phyloP scores from a whole-genome alignment of 306 rosid genomes.

The Quercus robur region DNA sequence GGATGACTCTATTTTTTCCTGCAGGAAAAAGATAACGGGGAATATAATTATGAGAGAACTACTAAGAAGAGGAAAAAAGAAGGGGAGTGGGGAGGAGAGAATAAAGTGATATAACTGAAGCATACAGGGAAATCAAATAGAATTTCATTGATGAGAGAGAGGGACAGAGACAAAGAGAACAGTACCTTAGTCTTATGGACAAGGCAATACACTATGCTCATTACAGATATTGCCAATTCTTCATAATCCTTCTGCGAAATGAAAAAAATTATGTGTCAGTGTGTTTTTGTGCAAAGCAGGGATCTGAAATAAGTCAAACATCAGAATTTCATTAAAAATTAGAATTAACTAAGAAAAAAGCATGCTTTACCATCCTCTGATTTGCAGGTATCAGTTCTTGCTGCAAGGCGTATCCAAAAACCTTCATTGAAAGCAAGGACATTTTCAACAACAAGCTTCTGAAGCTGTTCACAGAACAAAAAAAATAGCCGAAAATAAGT shows the following conservation, averaged over 20 bases:
- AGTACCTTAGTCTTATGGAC: conserved; percentile 82
- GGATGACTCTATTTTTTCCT: conserved; percentile 90
- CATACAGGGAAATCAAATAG: conserved; percentile 11
- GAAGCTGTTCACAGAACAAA: conserved; percentile 57
- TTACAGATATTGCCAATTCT: conserved; percentile 74
- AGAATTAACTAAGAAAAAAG: conserved; percentile 29
- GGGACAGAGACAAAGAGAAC: conserved; percentile 18
- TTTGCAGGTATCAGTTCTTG: conserved; percentile 85
- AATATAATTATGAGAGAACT: neutral
- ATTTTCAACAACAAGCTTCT: conserved; percentile 78
- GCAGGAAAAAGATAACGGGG: conserved; percentile 9
- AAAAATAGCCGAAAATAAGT: conserved; percentile 7
- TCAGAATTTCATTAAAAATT: conserved; percentile 8
- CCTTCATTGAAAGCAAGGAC: conserved; percentile 76
- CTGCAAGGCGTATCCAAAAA: conserved; percentile 90
- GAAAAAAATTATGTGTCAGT: conserved; percentile 13
- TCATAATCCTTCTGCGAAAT: conserved; percentile 82
- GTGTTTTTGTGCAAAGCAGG: conserved; percentile 10
- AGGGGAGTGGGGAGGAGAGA: neutral
- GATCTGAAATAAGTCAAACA: conserved; percentile 6
- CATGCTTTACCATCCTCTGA: conserved; percentile 90
- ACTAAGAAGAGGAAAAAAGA: neutral
- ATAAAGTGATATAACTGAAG: conserved; percentile 7
- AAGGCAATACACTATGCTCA: conserved; percentile 70
- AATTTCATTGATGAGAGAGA: neutral